Conservation (phyloP, 2,329 filamentous ascomycete species). For the Apiospora koreana region DNA sequence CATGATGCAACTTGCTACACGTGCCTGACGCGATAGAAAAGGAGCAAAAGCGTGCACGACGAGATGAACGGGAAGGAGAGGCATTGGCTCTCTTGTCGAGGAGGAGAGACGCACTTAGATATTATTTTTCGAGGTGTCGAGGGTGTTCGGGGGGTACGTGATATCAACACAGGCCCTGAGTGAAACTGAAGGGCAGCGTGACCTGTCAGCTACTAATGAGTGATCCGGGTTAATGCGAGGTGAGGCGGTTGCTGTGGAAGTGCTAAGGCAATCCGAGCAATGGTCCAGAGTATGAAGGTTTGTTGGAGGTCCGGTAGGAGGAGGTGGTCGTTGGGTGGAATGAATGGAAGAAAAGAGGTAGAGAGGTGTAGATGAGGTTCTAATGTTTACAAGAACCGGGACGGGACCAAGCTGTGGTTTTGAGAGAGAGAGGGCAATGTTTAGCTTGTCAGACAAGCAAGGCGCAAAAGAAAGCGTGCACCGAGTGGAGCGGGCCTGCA, state of each 20-base stretch:
- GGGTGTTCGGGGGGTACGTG: not conserved
- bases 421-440: slow-evolving; percentile 9
- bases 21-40: not conserved
- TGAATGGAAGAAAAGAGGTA: slow-evolving; percentile 7
- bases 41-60: not conserved
- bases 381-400: slow-evolving; percentile 8
- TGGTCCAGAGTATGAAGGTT: slow-evolving; percentile 3
- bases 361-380: slow-evolving; percentile 3
- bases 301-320: not conserved
- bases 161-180: not conserved
- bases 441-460: slow-evolving; percentile 6
- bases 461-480: slow-evolving; percentile 8
- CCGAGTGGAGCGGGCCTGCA: not conserved
- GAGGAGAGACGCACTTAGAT: slow-evolving; percentile 1
- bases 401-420: slow-evolving; percentile 7
- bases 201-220: slow-evolving; percentile 8
- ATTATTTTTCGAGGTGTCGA: not conserved
- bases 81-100: not conserved
- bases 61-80: not conserved
- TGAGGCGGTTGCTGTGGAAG: slow-evolving; percentile 5
- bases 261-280: slow-evolving; percentile 5
- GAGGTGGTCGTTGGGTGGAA: slow-evolving; percentile 5
- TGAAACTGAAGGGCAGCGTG: slow-evolving; percentile 5
- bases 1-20: slow-evolving; percentile 2
- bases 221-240: not conserved